Percentiles rank a stretch among this genome's conserved stretches.
Conservation (phyloP, 2,329 filamentous ascomycete species). For the Fusarium keratoplasticum region DNA sequence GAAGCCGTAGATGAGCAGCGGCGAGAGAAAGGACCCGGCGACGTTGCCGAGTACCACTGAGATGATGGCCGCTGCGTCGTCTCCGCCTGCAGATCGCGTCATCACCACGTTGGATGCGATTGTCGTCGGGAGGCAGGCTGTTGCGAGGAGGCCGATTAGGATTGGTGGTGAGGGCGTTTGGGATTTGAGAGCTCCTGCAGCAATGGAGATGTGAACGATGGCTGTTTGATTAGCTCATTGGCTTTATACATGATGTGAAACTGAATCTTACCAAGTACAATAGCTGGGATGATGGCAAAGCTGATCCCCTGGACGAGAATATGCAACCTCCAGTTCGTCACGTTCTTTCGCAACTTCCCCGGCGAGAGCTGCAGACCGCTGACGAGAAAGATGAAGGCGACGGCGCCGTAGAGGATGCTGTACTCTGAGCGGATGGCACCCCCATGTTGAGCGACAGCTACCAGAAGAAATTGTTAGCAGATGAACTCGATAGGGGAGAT, state of each 20-base stretch:
- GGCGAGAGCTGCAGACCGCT: constrained; percentile 77
- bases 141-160: constrained; percentile 74
- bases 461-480: constrained; percentile 8
- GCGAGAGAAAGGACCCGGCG: constrained; percentile 74
- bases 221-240: constrained; percentile 47
- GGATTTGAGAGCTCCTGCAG: constrained; percentile 60
- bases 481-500: neutral
- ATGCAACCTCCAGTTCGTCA: constrained; percentile 75
- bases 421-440: constrained; percentile 65
- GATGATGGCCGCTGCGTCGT: constrained; percentile 73
- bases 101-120: constrained; percentile 81
- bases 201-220: constrained; percentile 60
- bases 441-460: constrained; percentile 61
- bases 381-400: constrained; percentile 77
- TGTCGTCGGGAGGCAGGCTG: constrained; percentile 77
- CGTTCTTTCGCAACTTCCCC: constrained; percentile 69
- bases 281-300: constrained; percentile 73
- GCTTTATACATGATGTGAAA: neutral
- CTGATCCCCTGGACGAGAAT: constrained; percentile 74
- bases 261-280: constrained; percentile 63
- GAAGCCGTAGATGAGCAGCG: constrained; percentile 72
- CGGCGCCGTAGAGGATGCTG: constrained; percentile 75
- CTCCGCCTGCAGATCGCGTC: constrained; percentile 76
- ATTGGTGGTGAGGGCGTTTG: constrained; percentile 72
- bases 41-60: constrained; percentile 79